Conservation (phyloP, 441 rosid genomes). For the Bocquillonia castaneifolia region DNA sequence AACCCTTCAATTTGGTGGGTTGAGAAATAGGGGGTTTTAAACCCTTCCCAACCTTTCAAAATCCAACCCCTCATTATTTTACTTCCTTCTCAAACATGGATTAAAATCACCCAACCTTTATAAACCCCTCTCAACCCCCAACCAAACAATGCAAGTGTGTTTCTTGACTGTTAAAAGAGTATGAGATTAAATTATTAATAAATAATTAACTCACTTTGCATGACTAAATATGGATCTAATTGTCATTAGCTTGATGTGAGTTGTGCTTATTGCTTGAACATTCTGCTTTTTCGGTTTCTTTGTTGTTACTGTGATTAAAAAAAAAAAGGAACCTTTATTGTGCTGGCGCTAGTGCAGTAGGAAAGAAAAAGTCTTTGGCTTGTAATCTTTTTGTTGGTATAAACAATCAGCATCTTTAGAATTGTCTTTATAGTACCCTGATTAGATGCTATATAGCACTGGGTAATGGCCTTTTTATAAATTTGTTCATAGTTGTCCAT, state of each 20-base stretch:
- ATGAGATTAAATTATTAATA: constrained; percentile 4
- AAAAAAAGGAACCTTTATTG: neutral
- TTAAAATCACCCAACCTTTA: too few species aligned
- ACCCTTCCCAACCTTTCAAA: too few species aligned
- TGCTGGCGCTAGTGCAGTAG: neutral
- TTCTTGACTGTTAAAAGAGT: neutral
- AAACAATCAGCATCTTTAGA: constrained; percentile 1
- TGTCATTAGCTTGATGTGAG: neutral
- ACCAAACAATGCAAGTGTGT: too few species aligned
- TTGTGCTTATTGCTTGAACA: constrained; percentile 10
- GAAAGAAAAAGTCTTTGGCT: constrained; percentile 14
- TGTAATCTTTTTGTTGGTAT: neutral
- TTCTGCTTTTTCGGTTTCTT: too few species aligned
- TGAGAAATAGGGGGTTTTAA: too few species aligned
- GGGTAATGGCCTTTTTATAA: neutral
- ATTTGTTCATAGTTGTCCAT: neutral
- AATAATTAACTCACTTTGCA: too few species aligned
- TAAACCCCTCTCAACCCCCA: too few species aligned
- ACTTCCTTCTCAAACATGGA: too few species aligned
- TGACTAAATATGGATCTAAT: neutral
- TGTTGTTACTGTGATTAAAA: constrained; percentile 5
- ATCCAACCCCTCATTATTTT: too few species aligned
- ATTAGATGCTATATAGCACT: neutral
- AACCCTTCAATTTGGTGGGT: too few species aligned
- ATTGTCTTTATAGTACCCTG: constrained; percentile 3